A percentile compares a stretch with the other conserved stretches of the same genome.
Conservation (phyloP, 345 rosid genomes). For the Mercurialis annua region DNA sequence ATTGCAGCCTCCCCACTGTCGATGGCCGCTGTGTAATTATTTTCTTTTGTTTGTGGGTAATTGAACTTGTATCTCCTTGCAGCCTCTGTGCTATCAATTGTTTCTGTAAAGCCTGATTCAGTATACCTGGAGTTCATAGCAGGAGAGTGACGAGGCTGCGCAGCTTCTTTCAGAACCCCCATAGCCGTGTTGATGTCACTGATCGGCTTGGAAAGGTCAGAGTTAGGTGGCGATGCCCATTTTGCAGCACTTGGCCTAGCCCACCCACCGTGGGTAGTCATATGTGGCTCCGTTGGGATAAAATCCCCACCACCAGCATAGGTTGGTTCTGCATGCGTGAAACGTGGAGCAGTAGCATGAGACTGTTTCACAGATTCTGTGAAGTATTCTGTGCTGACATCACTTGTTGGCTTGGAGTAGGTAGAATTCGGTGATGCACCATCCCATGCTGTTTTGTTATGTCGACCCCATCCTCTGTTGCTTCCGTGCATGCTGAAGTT, state of each 20-base stretch:
- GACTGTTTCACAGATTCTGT: slow-evolving; percentile 25
- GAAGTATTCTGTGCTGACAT: slow-evolving; percentile 15
- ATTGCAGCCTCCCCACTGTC: slow-evolving; percentile 38
- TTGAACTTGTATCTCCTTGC: slow-evolving; percentile 25
- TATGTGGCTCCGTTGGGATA: slow-evolving; percentile 14
- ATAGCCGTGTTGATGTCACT: slow-evolving; percentile 24
- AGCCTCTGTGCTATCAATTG: slow-evolving; percentile 29
- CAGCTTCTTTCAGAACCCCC: not conserved
- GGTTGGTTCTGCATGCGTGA: slow-evolving; percentile 14
- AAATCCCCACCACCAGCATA: not conserved
- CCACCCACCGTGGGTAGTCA: slow-evolving; percentile 25
- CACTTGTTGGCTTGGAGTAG: slow-evolving; percentile 29
- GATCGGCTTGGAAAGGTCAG: slow-evolving; percentile 30
- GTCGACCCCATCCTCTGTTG: slow-evolving; percentile 27
- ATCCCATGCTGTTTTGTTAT: slow-evolving; percentile 18
- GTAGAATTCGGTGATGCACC: slow-evolving; percentile 13
- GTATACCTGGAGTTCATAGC: not conserved
- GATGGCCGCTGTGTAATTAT: slow-evolving; percentile 13
- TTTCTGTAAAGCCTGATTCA: slow-evolving; percentile 9
- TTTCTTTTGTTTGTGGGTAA: not conserved
- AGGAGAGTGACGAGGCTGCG: slow-evolving; percentile 12
- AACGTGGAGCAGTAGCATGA: slow-evolving; percentile 11
- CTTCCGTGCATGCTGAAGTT: slow-evolving; percentile 9
- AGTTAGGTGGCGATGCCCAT: slow-evolving; percentile 24
- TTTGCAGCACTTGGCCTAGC: slow-evolving; percentile 23